These are phyloP conservation scores for Pichia rugopelliculosa DNA, from an alignment of 805 yeast genomes.

Conservation along the genomic window DNA sequence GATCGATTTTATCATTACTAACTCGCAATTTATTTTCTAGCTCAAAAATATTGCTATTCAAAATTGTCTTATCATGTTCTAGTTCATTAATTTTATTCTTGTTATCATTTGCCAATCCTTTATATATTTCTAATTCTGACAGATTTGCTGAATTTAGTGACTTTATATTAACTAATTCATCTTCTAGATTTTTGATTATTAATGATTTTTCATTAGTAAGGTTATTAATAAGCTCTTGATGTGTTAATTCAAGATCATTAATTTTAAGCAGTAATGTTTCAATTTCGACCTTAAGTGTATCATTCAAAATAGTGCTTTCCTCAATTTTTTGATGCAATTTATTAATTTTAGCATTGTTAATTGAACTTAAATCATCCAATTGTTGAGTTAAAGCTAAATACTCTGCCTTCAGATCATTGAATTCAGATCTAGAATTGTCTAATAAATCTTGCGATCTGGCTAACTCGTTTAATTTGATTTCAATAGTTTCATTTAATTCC, in stretches of 20 bases:
- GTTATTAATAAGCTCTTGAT: neutral
- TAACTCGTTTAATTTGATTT: conserved; percentile 6
- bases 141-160: neutral
- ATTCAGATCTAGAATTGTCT: neutral
- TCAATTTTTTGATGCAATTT: conserved; percentile 3
- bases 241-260: neutral
- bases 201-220: neutral
- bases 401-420: neutral
- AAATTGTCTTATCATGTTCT: neutral
- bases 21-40: neutral
- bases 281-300: conserved; percentile 5
- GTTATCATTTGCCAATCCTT: neutral
- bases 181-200: neutral
- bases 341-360: neutral
- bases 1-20: neutral
- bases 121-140: neutral
- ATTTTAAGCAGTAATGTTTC: conserved; percentile 4
- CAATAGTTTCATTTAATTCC: neutral
- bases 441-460: conserved; percentile 4
- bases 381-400: neutral
- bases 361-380: neutral
- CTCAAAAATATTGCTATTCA: neutral
- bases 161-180: neutral
- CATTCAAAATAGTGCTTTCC: conserved; percentile 1
- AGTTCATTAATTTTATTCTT: neutral